Percentiles rank a stretch among this genome's conserved stretches.
phyloP scores from a whole-genome alignment of 163 green algal species.

The Scenedesmus sp. region DNA sequence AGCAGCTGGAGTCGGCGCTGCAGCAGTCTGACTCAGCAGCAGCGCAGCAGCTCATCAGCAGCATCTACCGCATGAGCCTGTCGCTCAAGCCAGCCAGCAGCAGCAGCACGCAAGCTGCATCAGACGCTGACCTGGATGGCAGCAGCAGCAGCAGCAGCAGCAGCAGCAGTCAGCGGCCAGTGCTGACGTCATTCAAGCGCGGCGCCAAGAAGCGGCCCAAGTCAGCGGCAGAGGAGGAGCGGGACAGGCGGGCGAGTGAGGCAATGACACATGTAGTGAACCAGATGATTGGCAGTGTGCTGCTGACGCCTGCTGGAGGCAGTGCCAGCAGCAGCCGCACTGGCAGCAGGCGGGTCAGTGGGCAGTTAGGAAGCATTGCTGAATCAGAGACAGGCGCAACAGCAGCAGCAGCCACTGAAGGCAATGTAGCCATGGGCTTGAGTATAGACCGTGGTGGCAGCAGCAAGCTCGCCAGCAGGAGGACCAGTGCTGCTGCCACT shows the following conservation, averaged over 20 bases:
- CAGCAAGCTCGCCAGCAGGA: not conserved
- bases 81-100: not conserved
- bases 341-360: not conserved
- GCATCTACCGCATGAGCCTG: conserved; percentile 34
- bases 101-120: not conserved
- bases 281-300: conserved; percentile 23
- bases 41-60: conserved; percentile 8
- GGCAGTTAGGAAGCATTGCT: not conserved
- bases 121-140: not conserved
- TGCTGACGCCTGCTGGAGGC: not conserved
- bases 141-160: not conserved
- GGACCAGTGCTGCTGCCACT: not conserved
- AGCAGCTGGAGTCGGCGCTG: conserved; percentile 23
- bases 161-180: not conserved
- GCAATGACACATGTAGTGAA: not conserved
- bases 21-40: conserved; percentile 8
- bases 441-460: not conserved
- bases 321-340: not conserved
- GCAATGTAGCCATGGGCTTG: not conserved
- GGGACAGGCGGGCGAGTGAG: not conserved
- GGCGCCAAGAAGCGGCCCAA: not conserved
- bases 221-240: not conserved
- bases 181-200: not conserved
- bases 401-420: not conserved
- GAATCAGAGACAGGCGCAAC: not conserved